These are phyloP conservation scores for Collybia sp. DNA, from an alignment of 768 basidiomycete species.

Conservation along the genomic window DNA sequence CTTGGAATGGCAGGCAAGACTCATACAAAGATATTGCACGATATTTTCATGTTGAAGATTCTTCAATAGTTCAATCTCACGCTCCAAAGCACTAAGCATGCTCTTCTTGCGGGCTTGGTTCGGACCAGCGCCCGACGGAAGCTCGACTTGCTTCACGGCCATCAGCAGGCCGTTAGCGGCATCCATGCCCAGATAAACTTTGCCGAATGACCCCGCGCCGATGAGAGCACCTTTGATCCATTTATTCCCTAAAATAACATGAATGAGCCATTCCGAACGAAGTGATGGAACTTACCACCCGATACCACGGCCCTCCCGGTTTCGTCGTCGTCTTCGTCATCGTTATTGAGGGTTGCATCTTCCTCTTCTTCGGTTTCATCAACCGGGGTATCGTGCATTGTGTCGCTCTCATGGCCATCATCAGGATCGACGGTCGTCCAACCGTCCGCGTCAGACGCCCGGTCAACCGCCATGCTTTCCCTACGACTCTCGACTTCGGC, in stretches of 20 bases:
- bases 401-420: slow-evolving; percentile 32
- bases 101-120: slow-evolving; percentile 92
- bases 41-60: slow-evolving; percentile 94
- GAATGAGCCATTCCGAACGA: slow-evolving; percentile 1
- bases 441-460: slow-evolving; percentile 51
- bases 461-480: slow-evolving; percentile 42
- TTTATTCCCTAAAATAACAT: slow-evolving; percentile 59
- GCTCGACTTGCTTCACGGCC: slow-evolving; percentile 97
- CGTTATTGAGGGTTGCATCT: slow-evolving; percentile 42
- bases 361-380: slow-evolving; percentile 42
- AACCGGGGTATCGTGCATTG: slow-evolving; percentile 34
- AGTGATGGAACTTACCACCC: slow-evolving; percentile 35
- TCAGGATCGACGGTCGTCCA: slow-evolving; percentile 70
- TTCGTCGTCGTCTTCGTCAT: slow-evolving; percentile 33
- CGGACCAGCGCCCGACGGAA: slow-evolving; percentile 75
- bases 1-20: neutral
- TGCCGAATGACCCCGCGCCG: slow-evolving; percentile 92
- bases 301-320: slow-evolving; percentile 47
- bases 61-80: slow-evolving; percentile 91
- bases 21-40: slow-evolving; percentile 94
- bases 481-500: slow-evolving; percentile 82
- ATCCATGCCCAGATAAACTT: slow-evolving; percentile 95
- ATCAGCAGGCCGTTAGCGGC: slow-evolving; percentile 85
- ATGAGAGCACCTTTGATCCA: slow-evolving; percentile 98
- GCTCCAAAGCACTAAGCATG: slow-evolving; percentile 89